A percentile compares a stretch with the other conserved stretches of the same genome.
phyloP scores from a whole-genome alignment of 768 basidiomycete genomes.

The Hygrophorus russula region DNA sequence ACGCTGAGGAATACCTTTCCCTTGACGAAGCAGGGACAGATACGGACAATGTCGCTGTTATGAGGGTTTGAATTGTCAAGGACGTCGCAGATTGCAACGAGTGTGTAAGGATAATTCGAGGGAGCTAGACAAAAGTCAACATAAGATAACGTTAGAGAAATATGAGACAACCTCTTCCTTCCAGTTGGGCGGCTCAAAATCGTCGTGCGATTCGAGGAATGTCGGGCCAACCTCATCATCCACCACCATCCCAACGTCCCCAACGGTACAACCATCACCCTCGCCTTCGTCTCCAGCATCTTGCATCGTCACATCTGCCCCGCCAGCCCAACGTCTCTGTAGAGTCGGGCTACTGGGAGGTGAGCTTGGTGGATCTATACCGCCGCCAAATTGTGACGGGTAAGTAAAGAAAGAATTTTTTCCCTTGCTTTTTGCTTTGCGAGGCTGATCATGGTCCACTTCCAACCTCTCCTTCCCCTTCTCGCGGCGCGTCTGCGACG shows the following conservation, averaged over 20 bases:
- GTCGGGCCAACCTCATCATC: conserved; percentile 14
- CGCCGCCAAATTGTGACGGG: conserved; percentile 5
- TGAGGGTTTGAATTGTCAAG: conserved; percentile 43
- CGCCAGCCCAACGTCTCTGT: conserved; percentile 8
- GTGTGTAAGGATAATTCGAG: conserved; percentile 52
- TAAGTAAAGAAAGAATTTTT: background rate
- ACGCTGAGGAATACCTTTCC: conserved; percentile 28
- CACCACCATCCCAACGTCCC: conserved; percentile 24
- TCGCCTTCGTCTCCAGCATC: conserved; percentile 1
- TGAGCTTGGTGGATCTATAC: conserved; percentile 8
- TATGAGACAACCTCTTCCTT: conserved; percentile 36
- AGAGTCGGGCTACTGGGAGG: conserved; percentile 14
- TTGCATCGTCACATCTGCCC: conserved; percentile 11
- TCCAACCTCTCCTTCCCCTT: conserved; percentile 6
- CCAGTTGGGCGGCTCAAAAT: conserved; percentile 37
- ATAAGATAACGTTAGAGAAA: background rate
- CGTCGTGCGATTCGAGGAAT: conserved; percentile 19
- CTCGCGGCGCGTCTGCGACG: background rate
- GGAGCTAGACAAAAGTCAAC: conserved; percentile 30
- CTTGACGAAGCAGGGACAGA: conserved; percentile 12
- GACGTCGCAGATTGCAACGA: conserved; percentile 22
- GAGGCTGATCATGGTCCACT: conserved; percentile 6
- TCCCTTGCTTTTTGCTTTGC: conserved; percentile 11
- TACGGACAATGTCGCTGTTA: conserved; percentile 22
- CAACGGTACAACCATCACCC: conserved; percentile 14